These are phyloP conservation scores for Zymoseptoria ardabiliae DNA, from an alignment of 2,329 filamentous ascomycete species.

Conservation along the genomic window DNA sequence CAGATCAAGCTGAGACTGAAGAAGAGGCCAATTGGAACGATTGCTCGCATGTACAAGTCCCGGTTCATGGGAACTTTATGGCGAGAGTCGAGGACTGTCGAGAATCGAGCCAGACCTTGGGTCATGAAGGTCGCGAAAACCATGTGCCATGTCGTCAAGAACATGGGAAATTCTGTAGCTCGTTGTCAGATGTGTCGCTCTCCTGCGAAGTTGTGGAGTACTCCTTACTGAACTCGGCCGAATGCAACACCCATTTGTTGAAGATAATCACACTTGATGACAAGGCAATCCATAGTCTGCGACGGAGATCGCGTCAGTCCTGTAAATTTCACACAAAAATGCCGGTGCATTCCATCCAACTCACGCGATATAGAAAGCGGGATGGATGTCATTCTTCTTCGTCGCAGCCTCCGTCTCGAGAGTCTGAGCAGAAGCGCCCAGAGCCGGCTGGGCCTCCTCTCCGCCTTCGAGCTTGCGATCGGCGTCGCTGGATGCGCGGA, in stretches of 20 bases:
- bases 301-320: slow-evolving; percentile 1
- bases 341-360: slow-evolving; percentile 33
- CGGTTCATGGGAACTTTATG: slow-evolving; percentile 97
- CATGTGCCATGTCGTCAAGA: slow-evolving; percentile 95
- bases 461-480: slow-evolving; percentile 54
- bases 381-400: slow-evolving; percentile 60
- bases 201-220: slow-evolving; percentile 22
- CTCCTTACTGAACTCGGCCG: slow-evolving; percentile 61
- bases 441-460: slow-evolving; percentile 52
- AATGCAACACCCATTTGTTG: slow-evolving; percentile 97
- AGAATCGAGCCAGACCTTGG: slow-evolving; percentile 84
- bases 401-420: slow-evolving; percentile 57
- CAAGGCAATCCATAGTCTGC: slow-evolving; percentile 67
- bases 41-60: slow-evolving; percentile 82
- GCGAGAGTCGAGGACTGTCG: slow-evolving; percentile 81
- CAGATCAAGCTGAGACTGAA: slow-evolving; percentile 96
- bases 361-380: slow-evolving; percentile 72
- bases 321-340: neutral
- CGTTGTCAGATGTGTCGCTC: slow-evolving; percentile 4
- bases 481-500: slow-evolving; percentile 74
- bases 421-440: slow-evolving; percentile 58
- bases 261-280: slow-evolving; percentile 94
- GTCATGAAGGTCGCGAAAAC: slow-evolving; percentile 90
- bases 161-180: slow-evolving; percentile 44
- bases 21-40: slow-evolving; percentile 89